Evolutionary conservation across 306 rosid genomes (phyloP).

Genomic region (Abrus pulchellus): DNA sequence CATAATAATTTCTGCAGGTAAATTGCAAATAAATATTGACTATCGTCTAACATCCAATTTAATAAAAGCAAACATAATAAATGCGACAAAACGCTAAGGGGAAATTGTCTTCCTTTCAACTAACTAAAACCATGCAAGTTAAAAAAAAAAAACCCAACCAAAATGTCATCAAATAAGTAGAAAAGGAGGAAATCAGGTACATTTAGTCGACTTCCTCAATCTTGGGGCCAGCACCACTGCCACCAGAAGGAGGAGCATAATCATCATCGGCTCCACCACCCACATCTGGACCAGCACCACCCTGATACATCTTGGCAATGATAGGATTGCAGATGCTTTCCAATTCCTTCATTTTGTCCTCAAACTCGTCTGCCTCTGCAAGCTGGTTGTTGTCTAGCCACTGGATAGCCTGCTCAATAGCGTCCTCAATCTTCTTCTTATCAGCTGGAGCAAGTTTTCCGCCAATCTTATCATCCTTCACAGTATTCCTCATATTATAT

Average conservation of each 20-base stretch:
- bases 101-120: background rate
- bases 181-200: background rate
- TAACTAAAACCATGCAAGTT: background rate
- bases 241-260: slow-evolving; percentile 17
- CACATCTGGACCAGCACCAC: slow-evolving; percentile 20
- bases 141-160: too few species aligned
- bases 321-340: slow-evolving; percentile 35
- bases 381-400: slow-evolving; percentile 30
- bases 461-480: slow-evolving; percentile 28
- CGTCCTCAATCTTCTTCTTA: slow-evolving; percentile 29
- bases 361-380: slow-evolving; percentile 29
- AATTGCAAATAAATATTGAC: background rate
- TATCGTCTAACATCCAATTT: background rate
- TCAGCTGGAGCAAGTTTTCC: slow-evolving; percentile 2
- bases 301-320: slow-evolving; percentile 32
- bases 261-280: background rate
- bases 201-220: slow-evolving; percentile 29
- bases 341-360: slow-evolving; percentile 37
- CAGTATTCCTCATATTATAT: slow-evolving; percentile 28
- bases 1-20: background rate
- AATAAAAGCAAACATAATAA: background rate
- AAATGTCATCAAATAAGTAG: background rate
- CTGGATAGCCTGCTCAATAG: background rate
- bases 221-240: slow-evolving; percentile 28
- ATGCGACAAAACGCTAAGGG: background rate